These are phyloP conservation scores for Narthecium ossifragum DNA, from an alignment of 106 monocot genomes.

Conservation along the genomic window DNA sequence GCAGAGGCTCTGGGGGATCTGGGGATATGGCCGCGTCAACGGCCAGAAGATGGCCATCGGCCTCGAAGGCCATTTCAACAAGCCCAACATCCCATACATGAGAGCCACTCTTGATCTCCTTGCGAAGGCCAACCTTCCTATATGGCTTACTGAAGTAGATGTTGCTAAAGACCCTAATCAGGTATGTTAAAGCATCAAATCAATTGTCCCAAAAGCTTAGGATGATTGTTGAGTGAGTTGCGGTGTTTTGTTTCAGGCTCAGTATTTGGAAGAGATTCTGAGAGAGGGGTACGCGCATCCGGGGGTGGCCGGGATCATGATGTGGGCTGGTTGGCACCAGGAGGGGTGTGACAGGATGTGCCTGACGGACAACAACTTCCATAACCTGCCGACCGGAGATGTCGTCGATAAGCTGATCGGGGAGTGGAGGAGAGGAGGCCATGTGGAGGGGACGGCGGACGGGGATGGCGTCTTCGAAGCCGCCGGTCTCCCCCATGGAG, in stretches of 20 bases:
- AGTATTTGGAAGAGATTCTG: conserved; percentile 53
- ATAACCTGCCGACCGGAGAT: conserved; percentile 60
- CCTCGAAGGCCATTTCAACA: conserved; percentile 58
- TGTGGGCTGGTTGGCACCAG: conserved; percentile 66
- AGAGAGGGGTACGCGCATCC: conserved; percentile 67
- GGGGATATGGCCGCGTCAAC: conserved; percentile 9
- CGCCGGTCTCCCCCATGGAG: conserved; percentile 47
- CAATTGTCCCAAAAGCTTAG: background rate
- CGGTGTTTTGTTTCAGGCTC: conserved; percentile 25
- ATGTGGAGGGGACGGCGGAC: conserved; percentile 20
- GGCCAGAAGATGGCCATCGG: conserved; percentile 44
- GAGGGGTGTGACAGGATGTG: conserved; percentile 65
- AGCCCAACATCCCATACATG: conserved; percentile 59
- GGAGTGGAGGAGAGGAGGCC: conserved; percentile 28
- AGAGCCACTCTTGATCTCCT: conserved; percentile 62
- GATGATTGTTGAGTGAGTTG: background rate
- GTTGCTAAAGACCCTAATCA: conserved; percentile 22
- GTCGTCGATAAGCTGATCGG: conserved; percentile 62
- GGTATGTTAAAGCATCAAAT: conserved; percentile 16
- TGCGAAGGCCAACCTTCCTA: conserved; percentile 34
- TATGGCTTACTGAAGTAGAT: conserved; percentile 91
- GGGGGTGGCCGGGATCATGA: conserved; percentile 62
- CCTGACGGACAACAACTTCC: conserved; percentile 73
- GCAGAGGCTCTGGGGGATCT: conserved; percentile 43
- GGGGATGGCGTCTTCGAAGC: conserved; percentile 30